Evolutionary conservation across 2,329 filamentous ascomycete species (phyloP), one percentile per base, ranked within the genome.

Genomic region (Alternaria novae-zelandiae): DNA sequence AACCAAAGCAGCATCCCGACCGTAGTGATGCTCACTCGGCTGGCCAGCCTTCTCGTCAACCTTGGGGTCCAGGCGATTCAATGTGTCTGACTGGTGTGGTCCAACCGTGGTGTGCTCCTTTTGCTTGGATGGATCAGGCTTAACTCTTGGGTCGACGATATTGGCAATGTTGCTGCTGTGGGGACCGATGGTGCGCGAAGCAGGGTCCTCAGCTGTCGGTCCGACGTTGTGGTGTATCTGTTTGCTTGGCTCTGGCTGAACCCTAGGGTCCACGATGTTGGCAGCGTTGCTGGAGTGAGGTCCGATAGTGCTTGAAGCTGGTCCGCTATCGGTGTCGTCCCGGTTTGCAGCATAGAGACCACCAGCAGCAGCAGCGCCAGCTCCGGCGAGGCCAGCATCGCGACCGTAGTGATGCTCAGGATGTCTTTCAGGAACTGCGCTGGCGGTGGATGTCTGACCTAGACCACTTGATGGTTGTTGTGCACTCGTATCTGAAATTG

Each of bases 201-300:
- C 73, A 10, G 73, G 74, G 55, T 72, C 74, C 28, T 72, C 68
- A 8, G 66, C 17, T 4, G 70, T 72, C 1, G 72, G 57, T 23
- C 66, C 67, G 32, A 73, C 59, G 8, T 69, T 64, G 15, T 70
- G 72, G 30, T 73, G 69, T 49, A 67, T 70, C 25, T 70, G 69
- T 7, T 68, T 43, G 51, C 50, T 57, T 13, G 69, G 69, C n/a
- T 71, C 63, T 17, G 71, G 69, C 26, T 73, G 70, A 15, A 70
- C 69, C 25, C 67, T 54, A 25, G 80, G 79, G 43, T 81, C 80
- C 10, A 81, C 67, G 30, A 68, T 59, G 59, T 79, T 79, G 2
- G 72, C 77, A 12, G 68, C 68, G 41, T 76, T 74, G 57, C 77
- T 79, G 20, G 70, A 66, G 54, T 79, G 77, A 21, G 76, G 75